Conservation (phyloP, 2,329 filamentous ascomycete species). For the Mycosphaerella sp. region DNA sequence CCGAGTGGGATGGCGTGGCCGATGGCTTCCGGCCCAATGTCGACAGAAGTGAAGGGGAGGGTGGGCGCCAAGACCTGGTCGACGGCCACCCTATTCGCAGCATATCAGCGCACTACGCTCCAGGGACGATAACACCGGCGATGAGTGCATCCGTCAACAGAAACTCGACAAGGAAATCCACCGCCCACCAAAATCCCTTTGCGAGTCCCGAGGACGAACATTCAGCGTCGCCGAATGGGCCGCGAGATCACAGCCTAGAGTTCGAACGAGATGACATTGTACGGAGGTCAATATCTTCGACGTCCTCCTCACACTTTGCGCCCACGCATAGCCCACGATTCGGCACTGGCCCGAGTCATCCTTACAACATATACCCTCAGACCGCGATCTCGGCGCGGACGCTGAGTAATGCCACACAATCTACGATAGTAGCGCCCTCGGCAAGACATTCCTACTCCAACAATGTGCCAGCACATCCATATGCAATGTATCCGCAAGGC, state of each 20-base stretch:
- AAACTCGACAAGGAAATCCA: constrained; percentile 32
- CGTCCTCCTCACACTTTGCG: constrained; percentile 35
- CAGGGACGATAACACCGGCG: constrained; percentile 15
- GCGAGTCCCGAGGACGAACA: constrained; percentile 32
- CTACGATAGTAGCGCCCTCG: constrained; percentile 56
- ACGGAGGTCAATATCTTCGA: constrained; percentile 31
- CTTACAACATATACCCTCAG: constrained; percentile 79
- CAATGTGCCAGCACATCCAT: constrained; percentile 67
- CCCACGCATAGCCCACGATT: constrained; percentile 59
- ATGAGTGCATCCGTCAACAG: constrained; percentile 16
- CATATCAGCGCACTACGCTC: constrained; percentile 29
- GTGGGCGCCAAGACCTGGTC: constrained; percentile 19
- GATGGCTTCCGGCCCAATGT: constrained; percentile 42
- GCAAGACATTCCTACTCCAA: constrained; percentile 44
- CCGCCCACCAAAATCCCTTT: constrained; percentile 31
- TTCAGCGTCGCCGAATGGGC: constrained; percentile 5
- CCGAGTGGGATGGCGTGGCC: constrained; percentile 38
- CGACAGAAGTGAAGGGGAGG: constrained; percentile 21
- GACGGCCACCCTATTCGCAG: constrained; percentile 29
- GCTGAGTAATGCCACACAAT: constrained; percentile 63
- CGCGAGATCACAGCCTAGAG: constrained; percentile 21
- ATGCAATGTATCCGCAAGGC: constrained; percentile 78
- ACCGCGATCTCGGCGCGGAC: constrained; percentile 50
- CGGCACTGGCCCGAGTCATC: constrained; percentile 69
- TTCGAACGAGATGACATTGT: constrained; percentile 28